Evolutionary conservation across 352 stramenopile genomes (phyloP).

Genomic region (Phytophthora capsici): DNA sequence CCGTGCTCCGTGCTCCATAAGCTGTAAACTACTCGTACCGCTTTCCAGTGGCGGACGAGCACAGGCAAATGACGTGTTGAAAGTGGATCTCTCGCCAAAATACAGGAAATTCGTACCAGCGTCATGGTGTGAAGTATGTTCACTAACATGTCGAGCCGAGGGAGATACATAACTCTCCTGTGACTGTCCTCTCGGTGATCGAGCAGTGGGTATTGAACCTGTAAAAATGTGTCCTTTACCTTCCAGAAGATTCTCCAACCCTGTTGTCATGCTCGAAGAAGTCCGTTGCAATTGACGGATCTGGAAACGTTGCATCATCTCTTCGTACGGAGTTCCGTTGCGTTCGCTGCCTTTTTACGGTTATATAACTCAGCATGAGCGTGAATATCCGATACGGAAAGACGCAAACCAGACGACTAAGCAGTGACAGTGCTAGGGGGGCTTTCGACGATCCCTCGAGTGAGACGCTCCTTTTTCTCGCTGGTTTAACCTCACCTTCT

Average conservation of each 20-base stretch:
- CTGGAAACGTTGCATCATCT: slow-evolving; percentile 65
- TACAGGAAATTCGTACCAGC: slow-evolving; percentile 12
- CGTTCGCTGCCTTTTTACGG: neutral
- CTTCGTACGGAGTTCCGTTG: slow-evolving; percentile 40
- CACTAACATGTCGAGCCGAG: slow-evolving; percentile 20
- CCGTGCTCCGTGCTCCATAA: slow-evolving; percentile 11
- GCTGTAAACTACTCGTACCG: slow-evolving; percentile 6
- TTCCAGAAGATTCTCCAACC: slow-evolving; percentile 6
- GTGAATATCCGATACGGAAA: slow-evolving; percentile 26
- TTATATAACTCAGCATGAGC: slow-evolving; percentile 1
- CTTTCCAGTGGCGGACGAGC: slow-evolving; percentile 20
- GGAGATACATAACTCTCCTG: slow-evolving; percentile 11
- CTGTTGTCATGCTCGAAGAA: slow-evolving; percentile 12
- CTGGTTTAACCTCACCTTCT: neutral
- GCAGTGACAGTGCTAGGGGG: neutral
- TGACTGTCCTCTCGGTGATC: slow-evolving; percentile 8
- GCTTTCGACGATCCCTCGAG: slow-evolving; percentile 15
- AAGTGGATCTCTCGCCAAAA: slow-evolving; percentile 8
- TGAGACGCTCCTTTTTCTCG: slow-evolving; percentile 23
- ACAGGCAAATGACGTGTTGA: neutral
- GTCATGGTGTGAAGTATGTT: slow-evolving; percentile 10
- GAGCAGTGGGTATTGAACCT: slow-evolving; percentile 2
- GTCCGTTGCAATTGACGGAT: slow-evolving; percentile 41
- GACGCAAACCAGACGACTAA: slow-evolving; percentile 8
- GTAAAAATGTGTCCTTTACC: no score